phyloP scores from a whole-genome alignment of 202 grass and related monocot species.

The Schoenoplectus tabernaemontani region DNA sequence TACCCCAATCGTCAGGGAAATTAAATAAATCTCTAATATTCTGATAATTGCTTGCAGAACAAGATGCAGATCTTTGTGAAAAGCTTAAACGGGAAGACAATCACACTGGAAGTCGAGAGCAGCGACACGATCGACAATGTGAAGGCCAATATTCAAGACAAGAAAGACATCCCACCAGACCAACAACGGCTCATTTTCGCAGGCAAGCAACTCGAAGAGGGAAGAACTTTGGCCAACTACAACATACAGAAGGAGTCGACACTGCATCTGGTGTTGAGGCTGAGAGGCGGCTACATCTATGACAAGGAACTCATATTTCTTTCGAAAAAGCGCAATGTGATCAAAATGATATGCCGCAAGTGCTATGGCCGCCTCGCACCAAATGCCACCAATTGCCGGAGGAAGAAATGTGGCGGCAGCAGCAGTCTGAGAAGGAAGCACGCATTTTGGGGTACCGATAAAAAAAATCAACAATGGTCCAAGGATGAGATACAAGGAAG shows the following conservation, averaged over 20 bases:
- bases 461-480: too few species aligned
- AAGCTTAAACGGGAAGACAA: not conserved
- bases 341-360: conserved; percentile 28
- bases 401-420: conserved; percentile 44
- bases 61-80: not conserved
- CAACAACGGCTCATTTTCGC: not conserved
- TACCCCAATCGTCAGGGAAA: not conserved
- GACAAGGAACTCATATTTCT: not conserved
- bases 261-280: not conserved
- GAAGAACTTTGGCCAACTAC: not conserved
- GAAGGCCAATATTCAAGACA: not conserved
- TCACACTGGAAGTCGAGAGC: not conserved
- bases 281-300: not conserved
- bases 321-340: conserved; percentile 14
- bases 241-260: not conserved
- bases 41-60: not conserved
- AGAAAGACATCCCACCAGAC: not conserved
- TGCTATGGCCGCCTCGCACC: conserved; percentile 34
- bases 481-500: too few species aligned
- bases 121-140: not conserved
- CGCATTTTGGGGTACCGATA: too few species aligned
- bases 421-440: conserved; percentile 15
- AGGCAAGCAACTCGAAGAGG: not conserved
- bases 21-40: not conserved
- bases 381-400: conserved; percentile 34